A percentile compares a stretch with the other conserved stretches of the same genome.
Evolutionary conservation across 2,329 filamentous ascomycete species (phyloP).

Genomic region (Penicillium palitans): DNA sequence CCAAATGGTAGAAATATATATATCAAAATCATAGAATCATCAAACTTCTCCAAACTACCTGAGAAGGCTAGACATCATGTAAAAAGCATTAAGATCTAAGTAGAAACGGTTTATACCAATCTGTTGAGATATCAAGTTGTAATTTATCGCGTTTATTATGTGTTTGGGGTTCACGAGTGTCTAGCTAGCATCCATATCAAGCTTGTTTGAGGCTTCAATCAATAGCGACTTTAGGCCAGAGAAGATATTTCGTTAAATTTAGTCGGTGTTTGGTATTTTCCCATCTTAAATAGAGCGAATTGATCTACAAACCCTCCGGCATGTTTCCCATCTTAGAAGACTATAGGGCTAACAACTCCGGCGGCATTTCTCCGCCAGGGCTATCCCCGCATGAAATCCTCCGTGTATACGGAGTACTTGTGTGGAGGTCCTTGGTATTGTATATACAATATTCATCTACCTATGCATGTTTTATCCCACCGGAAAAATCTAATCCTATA

Average conservation of each 20-base stretch:
- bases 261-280: too few relatives aligned
- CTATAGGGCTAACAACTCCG: background rate
- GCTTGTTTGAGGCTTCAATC: background rate
- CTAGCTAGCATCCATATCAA: background rate
- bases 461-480: background rate
- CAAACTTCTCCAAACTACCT: background rate
- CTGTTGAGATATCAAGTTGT: background rate
- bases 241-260: too few relatives aligned
- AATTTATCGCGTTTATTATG: background rate
- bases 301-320: background rate
- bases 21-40: background rate
- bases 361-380: background rate
- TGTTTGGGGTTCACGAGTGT: background rate
- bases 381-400: background rate
- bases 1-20: background rate
- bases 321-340: background rate
- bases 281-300: too few relatives aligned
- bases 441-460: background rate
- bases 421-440: background rate
- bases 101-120: background rate
- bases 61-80: background rate
- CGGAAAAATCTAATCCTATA: background rate
- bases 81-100: background rate
- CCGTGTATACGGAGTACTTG: background rate
- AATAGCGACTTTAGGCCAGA: too few relatives aligned